These are phyloP conservation scores for Giardia muris DNA, from an alignment of 208 protist genomes.

Conservation along the genomic window DNA sequence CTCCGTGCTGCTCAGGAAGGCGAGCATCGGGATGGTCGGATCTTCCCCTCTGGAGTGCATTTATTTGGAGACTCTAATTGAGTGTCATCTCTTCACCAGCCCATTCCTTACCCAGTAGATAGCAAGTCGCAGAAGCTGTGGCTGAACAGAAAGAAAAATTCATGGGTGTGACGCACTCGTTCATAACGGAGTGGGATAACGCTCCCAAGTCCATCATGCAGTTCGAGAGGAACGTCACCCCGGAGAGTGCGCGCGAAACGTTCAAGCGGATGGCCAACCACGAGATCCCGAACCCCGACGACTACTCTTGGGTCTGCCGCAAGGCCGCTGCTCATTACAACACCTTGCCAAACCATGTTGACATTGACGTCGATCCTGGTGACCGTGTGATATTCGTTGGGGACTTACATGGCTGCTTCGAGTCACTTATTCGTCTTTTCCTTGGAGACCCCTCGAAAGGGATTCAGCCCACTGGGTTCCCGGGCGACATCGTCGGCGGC, in stretches of 20 bases:
- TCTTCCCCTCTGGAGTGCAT: too few relatives aligned
- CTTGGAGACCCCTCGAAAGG: neutral
- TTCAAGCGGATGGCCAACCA: neutral
- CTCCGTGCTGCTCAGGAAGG: too few relatives aligned
- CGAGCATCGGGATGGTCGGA: too few relatives aligned
- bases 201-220: conserved; percentile 13
- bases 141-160: too few relatives aligned
- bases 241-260: neutral
- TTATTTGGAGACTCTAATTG: too few relatives aligned
- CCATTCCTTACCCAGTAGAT: too few relatives aligned
- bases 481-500: neutral
- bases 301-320: neutral
- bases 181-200: conserved; percentile 29
- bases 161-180: conserved; percentile 18
- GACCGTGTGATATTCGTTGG: conserved; percentile 15
- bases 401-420: conserved; percentile 29
- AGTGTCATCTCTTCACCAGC: too few relatives aligned
- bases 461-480: neutral
- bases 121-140: too few relatives aligned
- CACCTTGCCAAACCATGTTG: conserved; percentile 8
- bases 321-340: neutral
- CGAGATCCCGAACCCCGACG: conserved; percentile 8
- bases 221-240: neutral
- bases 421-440: conserved; percentile 26
- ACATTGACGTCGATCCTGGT: neutral